phyloP scores from a whole-genome alignment of 2,329 filamentous ascomycete genomes.

The Paramyrothecium sp. region DNA sequence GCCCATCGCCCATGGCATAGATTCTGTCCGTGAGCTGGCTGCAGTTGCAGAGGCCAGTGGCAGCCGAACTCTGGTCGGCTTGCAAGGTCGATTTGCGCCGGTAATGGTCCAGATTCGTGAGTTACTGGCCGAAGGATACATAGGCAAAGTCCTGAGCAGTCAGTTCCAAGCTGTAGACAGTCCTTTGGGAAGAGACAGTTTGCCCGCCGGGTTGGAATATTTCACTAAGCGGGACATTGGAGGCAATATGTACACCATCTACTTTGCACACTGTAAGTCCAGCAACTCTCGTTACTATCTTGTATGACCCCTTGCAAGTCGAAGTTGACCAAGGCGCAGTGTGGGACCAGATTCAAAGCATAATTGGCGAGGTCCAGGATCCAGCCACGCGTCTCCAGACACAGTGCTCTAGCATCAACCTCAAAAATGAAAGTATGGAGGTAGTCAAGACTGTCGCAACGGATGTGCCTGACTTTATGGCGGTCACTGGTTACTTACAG shows the following conservation, averaged over 20 bases:
- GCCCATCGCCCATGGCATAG: slow-evolving; percentile 48
- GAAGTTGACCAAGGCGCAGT: slow-evolving; percentile 23
- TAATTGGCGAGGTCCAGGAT: slow-evolving; percentile 42
- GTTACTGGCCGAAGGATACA: slow-evolving; percentile 39
- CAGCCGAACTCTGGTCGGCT: slow-evolving; percentile 41
- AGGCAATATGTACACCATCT: slow-evolving; percentile 41
- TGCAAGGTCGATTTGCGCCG: slow-evolving; percentile 50
- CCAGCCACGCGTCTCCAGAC: slow-evolving; percentile 40
- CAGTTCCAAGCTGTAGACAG: slow-evolving; percentile 40
- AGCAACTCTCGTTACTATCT: too few relatives aligned
- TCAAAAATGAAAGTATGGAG: slow-evolving; percentile 29
- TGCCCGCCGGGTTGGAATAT: slow-evolving; percentile 40
- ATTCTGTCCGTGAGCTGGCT: slow-evolving; percentile 39
- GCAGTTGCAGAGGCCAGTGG: slow-evolving; percentile 28
- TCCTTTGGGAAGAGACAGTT: slow-evolving; percentile 25
- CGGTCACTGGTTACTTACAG: slow-evolving; percentile 33
- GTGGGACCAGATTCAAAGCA: slow-evolving; percentile 43
- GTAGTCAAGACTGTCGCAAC: slow-evolving; percentile 31
- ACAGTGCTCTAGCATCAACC: slow-evolving; percentile 37
- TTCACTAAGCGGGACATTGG: slow-evolving; percentile 46
- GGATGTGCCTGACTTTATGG: slow-evolving; percentile 42
- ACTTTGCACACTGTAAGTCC: slow-evolving; percentile 37
- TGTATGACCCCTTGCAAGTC: too few relatives aligned
- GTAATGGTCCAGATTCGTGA: slow-evolving; percentile 40
- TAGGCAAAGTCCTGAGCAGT: slow-evolving; percentile 53